These are phyloP conservation scores for Amanita polypyramis DNA, from an alignment of 768 basidiomycete genomes.

Conservation along the genomic window DNA sequence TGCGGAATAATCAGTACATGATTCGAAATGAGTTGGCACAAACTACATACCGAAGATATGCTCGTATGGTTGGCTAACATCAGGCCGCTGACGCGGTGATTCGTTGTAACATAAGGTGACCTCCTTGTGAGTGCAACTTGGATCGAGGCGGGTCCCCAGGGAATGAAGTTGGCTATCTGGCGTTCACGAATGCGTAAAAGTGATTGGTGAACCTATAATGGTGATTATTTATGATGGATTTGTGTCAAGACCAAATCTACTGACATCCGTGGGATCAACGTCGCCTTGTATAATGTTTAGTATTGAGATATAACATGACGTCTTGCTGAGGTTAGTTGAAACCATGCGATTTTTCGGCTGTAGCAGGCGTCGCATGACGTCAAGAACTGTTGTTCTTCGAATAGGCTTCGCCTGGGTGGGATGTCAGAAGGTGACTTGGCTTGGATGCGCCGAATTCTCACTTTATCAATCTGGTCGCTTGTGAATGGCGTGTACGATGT, in stretches of 20 bases:
- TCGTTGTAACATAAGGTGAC: constrained; percentile 80
- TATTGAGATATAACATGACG: constrained; percentile 94
- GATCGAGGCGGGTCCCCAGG: constrained; percentile 98
- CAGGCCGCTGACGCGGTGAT: constrained; percentile 92
- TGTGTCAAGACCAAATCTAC: constrained; percentile 13
- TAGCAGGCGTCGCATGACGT: constrained; percentile 95
- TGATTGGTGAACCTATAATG: constrained; percentile 84
- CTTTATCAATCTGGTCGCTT: constrained; percentile 94
- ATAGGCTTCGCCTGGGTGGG: constrained; percentile 77
- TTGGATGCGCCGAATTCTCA: constrained; percentile 20
- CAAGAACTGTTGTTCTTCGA: constrained; percentile 91
- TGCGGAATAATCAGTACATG: constrained; percentile 18
- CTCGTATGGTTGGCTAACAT: constrained; percentile 99
- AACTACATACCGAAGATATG: constrained; percentile 65
- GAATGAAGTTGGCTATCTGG: constrained; percentile 94
- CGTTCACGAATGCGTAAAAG: constrained; percentile 93
- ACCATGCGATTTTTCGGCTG: constrained; percentile 99
- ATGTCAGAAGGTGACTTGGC: not conserved
- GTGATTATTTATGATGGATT: constrained; percentile 4
- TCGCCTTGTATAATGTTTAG: constrained; percentile 98
- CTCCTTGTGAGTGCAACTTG: constrained; percentile 92
- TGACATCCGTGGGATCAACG: constrained; percentile 93
- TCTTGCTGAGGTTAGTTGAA: constrained; percentile 83
- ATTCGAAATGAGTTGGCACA: not conserved
- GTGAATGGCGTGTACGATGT: constrained; percentile 99